phyloP scores from a whole-genome alignment of 202 grass and related monocot species.

The Bolboschoenoplectus hybrid region DNA sequence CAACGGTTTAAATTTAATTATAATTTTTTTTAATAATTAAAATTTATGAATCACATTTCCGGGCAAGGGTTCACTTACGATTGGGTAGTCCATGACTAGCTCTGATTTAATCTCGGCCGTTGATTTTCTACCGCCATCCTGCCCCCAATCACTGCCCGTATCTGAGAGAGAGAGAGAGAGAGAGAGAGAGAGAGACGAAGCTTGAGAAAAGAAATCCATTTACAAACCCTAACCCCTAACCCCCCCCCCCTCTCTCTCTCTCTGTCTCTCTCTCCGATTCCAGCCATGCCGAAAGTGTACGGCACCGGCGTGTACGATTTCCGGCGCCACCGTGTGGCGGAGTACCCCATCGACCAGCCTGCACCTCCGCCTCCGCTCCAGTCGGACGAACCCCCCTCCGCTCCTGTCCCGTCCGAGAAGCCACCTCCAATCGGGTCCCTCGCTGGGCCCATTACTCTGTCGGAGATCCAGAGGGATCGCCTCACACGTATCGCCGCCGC shows the following conservation, averaged over 20 bases:
- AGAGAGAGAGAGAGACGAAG: background rate
- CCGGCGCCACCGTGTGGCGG: conserved; percentile 83
- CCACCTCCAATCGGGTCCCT: conserved; percentile 30
- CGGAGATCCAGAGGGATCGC: conserved; percentile 90
- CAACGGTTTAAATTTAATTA: too few species aligned
- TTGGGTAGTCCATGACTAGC: too few species aligned
- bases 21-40: too few species aligned
- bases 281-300: conserved; percentile 88
- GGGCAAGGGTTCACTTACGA: too few species aligned
- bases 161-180: too few species aligned
- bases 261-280: background rate
- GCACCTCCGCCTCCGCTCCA: conserved; percentile 20
- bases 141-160: too few species aligned
- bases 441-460: conserved; percentile 63
- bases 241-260: background rate
- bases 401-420: conserved; percentile 39
- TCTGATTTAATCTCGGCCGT: too few species aligned
- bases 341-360: conserved; percentile 63
- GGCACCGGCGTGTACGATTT: conserved; percentile 91
- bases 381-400: conserved; percentile 33
- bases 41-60: too few species aligned
- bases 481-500: conserved; percentile 69
- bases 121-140: too few species aligned
- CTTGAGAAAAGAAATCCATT: background rate
- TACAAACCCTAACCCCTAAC: background rate